phyloP scores from a whole-genome alignment of 441 rosid genomes.

The Gossypium gossypioides region DNA sequence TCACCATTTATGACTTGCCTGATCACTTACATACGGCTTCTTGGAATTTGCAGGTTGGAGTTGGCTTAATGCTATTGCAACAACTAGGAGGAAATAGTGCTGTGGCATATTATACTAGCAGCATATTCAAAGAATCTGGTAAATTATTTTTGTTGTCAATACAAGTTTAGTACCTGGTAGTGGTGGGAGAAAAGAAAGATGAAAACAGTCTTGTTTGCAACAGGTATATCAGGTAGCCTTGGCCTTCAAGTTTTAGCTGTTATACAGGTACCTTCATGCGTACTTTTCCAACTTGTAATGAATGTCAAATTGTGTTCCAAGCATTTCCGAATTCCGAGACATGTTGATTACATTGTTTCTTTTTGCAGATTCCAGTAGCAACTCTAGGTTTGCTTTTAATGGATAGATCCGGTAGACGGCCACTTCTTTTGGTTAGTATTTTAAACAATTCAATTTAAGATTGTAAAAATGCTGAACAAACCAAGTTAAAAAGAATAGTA shows the following conservation, averaged over 20 bases:
- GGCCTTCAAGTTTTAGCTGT: conserved; percentile 29
- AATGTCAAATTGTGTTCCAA: background rate
- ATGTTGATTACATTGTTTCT: background rate
- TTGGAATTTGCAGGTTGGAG: conserved; percentile 38
- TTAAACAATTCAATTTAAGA: background rate
- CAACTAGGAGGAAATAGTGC: conserved; percentile 52
- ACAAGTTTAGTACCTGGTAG: background rate
- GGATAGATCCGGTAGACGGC: conserved; percentile 47
- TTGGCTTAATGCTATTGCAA: conserved; percentile 56
- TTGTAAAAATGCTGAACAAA: background rate
- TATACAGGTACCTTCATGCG: conserved; percentile 25
- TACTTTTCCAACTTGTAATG: background rate
- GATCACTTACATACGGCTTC: background rate
- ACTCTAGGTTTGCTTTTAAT: conserved; percentile 28
- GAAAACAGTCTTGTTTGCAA: background rate
- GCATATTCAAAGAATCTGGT: conserved; percentile 36
- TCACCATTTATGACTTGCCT: background rate
- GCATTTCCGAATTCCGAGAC: background rate
- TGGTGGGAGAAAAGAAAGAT: background rate
- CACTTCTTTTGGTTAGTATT: conserved; percentile 37
- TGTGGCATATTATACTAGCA: conserved; percentile 30
- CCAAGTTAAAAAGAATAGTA: background rate
- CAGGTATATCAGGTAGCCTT: conserved; percentile 33
- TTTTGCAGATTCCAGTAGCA: conserved; percentile 36
- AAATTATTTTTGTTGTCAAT: background rate